Base-by-base conservation (phyloP, 441 rosid genomes). In the Eutrema salsugineum region DNA sequence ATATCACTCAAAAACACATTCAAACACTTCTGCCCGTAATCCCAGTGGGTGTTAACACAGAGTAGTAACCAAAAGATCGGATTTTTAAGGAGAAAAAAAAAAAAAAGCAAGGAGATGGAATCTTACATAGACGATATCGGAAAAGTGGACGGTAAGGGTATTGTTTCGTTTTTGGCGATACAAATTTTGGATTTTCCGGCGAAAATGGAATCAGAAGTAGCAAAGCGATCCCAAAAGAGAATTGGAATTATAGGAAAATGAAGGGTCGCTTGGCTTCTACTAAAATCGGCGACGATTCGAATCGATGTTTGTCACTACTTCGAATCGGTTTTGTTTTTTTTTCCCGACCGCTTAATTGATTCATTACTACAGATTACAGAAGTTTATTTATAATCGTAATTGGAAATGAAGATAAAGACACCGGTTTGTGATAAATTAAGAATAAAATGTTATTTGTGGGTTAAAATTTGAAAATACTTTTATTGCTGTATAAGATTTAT, bases 261-360 rank as follows among this genome's bases (percentile, higher is more conserved):
- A 69, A 69, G 32, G 46, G 63, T 27, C 36, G 14, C 32, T 54
- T 51, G 16, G 12, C 30, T 51, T 43, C 27, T 22, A 33, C 3
- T 27, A 22, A 33, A 57, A 11, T 58, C 20, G 49, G 49, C 73
- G 49, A 58, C 59, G 66, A 7, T 59, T 58, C 44, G 39, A 58
- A 36, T 46, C 57, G 48, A 24, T 33, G 46, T 44, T 44, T 42
- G 28, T 56, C 57, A 40, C 64, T 56, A 65, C 65, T 51, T 50
- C 40, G 19, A 48, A 5, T 10, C 50, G 36, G n/a, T n/a, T n/a
- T n/a, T n/a, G 14, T 30, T 1, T 30, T 28, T 46, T 32, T 2
- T 0, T 6, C 17, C n/a, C 7, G 27, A 27, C 36, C n/a, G 22
- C 51, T 61, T 11, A 7, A 28, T 46, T 63, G 22, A 43, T 62